phyloP scores from a whole-genome alignment of 805 yeast species.

The Saccharomycopsis olivae region DNA sequence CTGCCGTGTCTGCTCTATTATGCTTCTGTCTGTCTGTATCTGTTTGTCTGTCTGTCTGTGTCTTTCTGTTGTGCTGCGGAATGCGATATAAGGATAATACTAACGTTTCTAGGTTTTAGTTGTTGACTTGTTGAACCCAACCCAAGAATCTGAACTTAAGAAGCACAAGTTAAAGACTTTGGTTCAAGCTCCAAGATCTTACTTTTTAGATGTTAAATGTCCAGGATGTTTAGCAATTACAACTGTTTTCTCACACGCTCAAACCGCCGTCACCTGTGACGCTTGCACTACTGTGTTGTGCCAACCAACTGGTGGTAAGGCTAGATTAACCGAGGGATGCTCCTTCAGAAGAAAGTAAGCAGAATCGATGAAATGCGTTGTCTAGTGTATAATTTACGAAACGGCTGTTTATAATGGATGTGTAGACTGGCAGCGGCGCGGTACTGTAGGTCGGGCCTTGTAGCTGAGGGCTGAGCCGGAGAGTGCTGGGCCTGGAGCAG shows the following conservation, averaged over 20 bases:
- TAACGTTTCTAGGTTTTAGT: slow-evolving; percentile 71
- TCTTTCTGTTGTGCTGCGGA: too few species aligned
- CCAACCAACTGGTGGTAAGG: slow-evolving; percentile 99
- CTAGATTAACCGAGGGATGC: slow-evolving; percentile 98
- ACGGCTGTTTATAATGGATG: not conserved
- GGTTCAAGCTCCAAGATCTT: slow-evolving; percentile 97
- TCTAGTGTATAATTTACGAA: not conserved
- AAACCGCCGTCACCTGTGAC: slow-evolving; percentile 99
- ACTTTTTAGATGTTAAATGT: slow-evolving; percentile 99
- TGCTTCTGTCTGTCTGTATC: not conserved
- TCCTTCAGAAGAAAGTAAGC: slow-evolving; percentile 97
- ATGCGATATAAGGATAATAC: not conserved
- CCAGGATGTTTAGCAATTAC: slow-evolving; percentile 99
- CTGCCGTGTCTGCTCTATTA: too few species aligned
- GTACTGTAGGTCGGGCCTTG: too few species aligned
- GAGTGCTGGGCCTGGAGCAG: too few species aligned
- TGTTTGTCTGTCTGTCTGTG: not conserved
- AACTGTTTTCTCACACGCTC: slow-evolving; percentile 99
- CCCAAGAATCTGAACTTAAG: slow-evolving; percentile 91
- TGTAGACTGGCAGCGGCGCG: too few species aligned
- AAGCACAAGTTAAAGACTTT: slow-evolving; percentile 96
- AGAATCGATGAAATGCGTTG: not conserved
- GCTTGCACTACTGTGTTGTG: slow-evolving; percentile 97
- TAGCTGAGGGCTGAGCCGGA: too few species aligned
- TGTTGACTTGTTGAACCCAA: slow-evolving; percentile 98